Conservation (phyloP, 2,329 filamentous ascomycete species). For the Orbilia javanica region DNA sequence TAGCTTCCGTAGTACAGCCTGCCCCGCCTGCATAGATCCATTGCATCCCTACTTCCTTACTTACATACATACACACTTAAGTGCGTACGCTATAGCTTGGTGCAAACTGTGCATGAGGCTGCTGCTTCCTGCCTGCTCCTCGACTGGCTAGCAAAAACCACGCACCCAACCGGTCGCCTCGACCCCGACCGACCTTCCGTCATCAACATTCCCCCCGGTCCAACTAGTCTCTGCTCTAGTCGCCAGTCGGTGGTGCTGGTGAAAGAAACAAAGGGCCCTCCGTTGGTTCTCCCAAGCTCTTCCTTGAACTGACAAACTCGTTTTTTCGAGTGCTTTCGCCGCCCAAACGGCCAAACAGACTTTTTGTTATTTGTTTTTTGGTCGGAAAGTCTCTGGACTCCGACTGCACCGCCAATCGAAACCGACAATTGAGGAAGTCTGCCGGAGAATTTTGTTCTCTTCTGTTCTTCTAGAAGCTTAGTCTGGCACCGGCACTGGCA, state of each 20-base stretch:
- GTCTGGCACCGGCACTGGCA: neutral
- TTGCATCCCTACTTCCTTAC: neutral
- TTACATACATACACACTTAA: too few relatives aligned
- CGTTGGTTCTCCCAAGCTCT: too few relatives aligned
- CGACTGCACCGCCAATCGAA: neutral
- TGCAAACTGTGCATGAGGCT: slow-evolving; percentile 9
- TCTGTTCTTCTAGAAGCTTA: slow-evolving; percentile 16
- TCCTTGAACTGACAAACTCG: neutral
- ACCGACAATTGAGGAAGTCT: slow-evolving; percentile 19
- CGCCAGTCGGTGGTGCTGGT: too few relatives aligned
- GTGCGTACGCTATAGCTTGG: neutral
- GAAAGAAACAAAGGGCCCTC: too few relatives aligned
- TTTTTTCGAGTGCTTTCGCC: neutral
- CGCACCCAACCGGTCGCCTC: slow-evolving; percentile 37
- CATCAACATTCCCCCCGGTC: neutral
- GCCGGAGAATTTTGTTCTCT: neutral
- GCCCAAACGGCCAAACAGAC: neutral
- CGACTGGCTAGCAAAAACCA: slow-evolving; percentile 52
- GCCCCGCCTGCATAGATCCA: too few relatives aligned
- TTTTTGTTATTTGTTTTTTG: neutral
- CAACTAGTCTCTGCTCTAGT: too few relatives aligned
- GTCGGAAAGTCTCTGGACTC: slow-evolving; percentile 4
- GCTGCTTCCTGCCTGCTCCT: slow-evolving; percentile 2
- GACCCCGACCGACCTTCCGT: slow-evolving; percentile 5
- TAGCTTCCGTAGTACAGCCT: neutral